Evolutionary conservation across 805 yeast genomes (phyloP).

Genomic region (Lachancea sp.): DNA sequence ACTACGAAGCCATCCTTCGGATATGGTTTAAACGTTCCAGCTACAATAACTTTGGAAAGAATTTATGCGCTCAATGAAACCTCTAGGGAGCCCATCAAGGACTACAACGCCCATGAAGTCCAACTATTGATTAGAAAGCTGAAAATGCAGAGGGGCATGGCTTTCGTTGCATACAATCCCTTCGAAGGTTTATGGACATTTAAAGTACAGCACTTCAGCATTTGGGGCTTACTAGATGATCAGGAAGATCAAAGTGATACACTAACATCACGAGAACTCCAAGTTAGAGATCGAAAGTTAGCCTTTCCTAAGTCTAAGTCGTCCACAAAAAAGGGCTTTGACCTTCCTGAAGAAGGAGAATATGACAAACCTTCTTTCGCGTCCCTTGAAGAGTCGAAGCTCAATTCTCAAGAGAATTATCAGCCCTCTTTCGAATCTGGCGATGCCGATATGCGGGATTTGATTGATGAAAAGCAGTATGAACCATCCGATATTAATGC

Average conservation of each 20-base stretch:
- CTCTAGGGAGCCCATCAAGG: constrained; percentile 23
- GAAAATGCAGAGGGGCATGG: constrained; percentile 59
- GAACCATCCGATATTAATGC: constrained; percentile 56
- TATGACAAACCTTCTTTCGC: too few species aligned
- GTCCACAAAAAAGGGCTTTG: too few species aligned
- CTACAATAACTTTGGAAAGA: constrained; percentile 60
- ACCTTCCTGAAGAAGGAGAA: too few species aligned
- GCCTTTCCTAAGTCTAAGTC: constrained; percentile 6
- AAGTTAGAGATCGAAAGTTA: constrained; percentile 3
- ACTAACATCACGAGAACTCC: constrained; percentile 3
- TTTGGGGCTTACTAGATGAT: constrained; percentile 83
- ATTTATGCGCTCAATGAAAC: constrained; percentile 43
- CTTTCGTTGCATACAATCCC: constrained; percentile 74
- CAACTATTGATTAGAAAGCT: constrained; percentile 45
- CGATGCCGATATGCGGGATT: constrained; percentile 26
- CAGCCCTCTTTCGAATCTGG: constrained; percentile 12
- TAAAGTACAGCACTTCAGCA: constrained; percentile 83
- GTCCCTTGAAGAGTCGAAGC: too few species aligned
- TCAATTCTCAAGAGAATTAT: too few species aligned
- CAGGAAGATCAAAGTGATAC: too few species aligned
- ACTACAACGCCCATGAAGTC: constrained; percentile 37
- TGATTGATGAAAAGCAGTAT: constrained; percentile 57
- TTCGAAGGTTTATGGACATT: constrained; percentile 71
- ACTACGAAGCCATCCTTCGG: constrained; percentile 53
- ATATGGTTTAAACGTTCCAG: constrained; percentile 68